Base-by-base conservation (phyloP, 352 stramenopile genomes). In the Globisporangium paroecandrum region DNA sequence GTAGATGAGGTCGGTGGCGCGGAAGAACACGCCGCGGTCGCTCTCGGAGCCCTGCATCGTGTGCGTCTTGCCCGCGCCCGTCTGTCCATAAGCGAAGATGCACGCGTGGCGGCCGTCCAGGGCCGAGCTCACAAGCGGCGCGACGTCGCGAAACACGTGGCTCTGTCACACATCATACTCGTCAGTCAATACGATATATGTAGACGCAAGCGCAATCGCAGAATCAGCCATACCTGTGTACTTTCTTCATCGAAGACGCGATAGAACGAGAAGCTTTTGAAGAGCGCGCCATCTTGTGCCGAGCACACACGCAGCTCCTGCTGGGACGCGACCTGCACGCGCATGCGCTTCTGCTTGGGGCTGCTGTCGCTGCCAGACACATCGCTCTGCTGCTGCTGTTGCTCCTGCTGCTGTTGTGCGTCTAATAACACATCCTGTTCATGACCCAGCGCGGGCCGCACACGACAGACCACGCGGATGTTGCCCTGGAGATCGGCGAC, bases 1-100 rank as follows among this genome's bases (percentile, higher is more conserved):
- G 54, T 80, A 92, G 13, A 92, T 76, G 9, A 84, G 73, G 34
- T 80, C 76, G 0, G 73, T 63, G 6, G 82, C 78, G 49, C 85
- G 73, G 29, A 65, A 69, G 24, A 82, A 83, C 4, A 92, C 65
- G 1, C 86, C 85, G 0, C 63, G 66, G 10, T 75, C 75, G 22
- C 55, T 64, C 3, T 74, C 68, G 0, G 12, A 18, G 5, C 78
- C 78, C 15, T 70, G 79, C 76, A 72, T 78, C 57, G 70, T 79
- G 54, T 73, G 67, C 3, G 74, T 85, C 57, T 75, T 85, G 32
- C 78, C 81, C 3, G 81, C 58, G 18, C 77, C 77, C 0, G 75
- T 79, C 76, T 98, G 97, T 1, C 97, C 97, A 77, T 99, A 99
- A 0, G 96, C 95, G 72, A 99, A 98, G 43, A 99, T 84, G 65